These are phyloP conservation scores for Thinopyrum elongatum DNA, from an alignment of 176 grass and related monocot species.

Conservation along the genomic window DNA sequence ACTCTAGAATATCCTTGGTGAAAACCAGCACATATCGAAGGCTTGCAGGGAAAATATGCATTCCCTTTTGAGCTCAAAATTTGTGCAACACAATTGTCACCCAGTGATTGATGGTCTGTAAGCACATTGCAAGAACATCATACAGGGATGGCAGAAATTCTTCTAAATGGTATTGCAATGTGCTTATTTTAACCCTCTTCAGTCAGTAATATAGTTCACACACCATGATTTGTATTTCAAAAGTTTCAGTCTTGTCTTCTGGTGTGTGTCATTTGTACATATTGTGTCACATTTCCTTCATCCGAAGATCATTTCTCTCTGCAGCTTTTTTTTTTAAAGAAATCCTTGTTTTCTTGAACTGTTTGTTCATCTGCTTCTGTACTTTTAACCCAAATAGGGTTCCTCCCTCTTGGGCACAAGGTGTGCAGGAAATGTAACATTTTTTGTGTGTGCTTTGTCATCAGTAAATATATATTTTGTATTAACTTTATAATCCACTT, in stretches of 20 bases:
- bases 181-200: slow-evolving; percentile 5
- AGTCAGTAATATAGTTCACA: background rate
- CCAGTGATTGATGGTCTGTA: slow-evolving; percentile 17
- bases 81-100: slow-evolving; percentile 5
- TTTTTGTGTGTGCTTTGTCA: background rate
- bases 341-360: background rate
- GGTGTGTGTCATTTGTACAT: background rate
- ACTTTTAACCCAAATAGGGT: background rate
- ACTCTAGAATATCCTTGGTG: background rate
- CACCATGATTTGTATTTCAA: slow-evolving; percentile 21
- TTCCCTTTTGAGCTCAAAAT: slow-evolving; percentile 28
- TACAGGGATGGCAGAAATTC: slow-evolving; percentile 12
- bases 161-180: background rate
- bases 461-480: background rate
- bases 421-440: background rate
- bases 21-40: slow-evolving; percentile 30
- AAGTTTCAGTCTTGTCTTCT: background rate
- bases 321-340: background rate
- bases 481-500: too few relatives aligned
- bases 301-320: background rate
- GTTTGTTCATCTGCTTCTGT: background rate
- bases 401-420: background rate
- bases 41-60: slow-evolving; percentile 7
- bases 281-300: background rate
- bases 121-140: slow-evolving; percentile 17